These are phyloP conservation scores for Kregervanrija pseudodelftensis DNA, from an alignment of 805 yeast genomes.

Conservation along the genomic window DNA sequence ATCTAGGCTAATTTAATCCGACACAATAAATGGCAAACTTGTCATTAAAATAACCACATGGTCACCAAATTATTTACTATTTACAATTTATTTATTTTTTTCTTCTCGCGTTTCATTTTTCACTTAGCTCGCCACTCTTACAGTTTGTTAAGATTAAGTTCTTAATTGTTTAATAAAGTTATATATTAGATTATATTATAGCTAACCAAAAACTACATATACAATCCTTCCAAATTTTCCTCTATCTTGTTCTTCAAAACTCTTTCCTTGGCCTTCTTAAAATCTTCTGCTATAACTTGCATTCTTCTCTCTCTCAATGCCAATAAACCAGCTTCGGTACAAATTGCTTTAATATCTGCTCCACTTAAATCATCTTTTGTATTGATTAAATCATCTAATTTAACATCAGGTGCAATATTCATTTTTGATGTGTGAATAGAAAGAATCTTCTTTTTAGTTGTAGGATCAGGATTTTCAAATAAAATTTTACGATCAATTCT, in stretches of 20 bases:
- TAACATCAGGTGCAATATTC: constrained; percentile 84
- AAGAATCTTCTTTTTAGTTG: constrained; percentile 87
- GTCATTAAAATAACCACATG: not conserved
- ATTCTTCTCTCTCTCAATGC: constrained; percentile 95
- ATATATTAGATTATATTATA: too few relatives aligned
- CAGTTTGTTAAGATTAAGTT: not conserved
- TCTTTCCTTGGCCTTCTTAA: constrained; percentile 88
- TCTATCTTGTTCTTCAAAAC: constrained; percentile 95
- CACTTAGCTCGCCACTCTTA: not conserved
- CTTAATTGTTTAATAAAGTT: not conserved
- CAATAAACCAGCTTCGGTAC: constrained; percentile 94
- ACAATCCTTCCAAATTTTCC: constrained; percentile 90
- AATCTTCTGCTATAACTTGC: constrained; percentile 94
- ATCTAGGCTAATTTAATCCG: too few relatives aligned
- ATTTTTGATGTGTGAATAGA: constrained; percentile 88
- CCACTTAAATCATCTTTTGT: constrained; percentile 93
- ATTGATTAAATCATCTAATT: constrained; percentile 80
- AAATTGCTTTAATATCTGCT: constrained; percentile 95
- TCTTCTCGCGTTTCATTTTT: not conserved
- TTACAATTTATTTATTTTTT: not conserved
- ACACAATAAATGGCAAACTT: too few relatives aligned
- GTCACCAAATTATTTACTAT: not conserved
- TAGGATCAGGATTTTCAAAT: constrained; percentile 92
- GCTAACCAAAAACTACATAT: constrained; percentile 33
- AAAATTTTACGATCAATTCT: constrained; percentile 93